Conservation (phyloP, 2,329 filamentous ascomycete species). For the Chrysoporthe austroafricana region DNA sequence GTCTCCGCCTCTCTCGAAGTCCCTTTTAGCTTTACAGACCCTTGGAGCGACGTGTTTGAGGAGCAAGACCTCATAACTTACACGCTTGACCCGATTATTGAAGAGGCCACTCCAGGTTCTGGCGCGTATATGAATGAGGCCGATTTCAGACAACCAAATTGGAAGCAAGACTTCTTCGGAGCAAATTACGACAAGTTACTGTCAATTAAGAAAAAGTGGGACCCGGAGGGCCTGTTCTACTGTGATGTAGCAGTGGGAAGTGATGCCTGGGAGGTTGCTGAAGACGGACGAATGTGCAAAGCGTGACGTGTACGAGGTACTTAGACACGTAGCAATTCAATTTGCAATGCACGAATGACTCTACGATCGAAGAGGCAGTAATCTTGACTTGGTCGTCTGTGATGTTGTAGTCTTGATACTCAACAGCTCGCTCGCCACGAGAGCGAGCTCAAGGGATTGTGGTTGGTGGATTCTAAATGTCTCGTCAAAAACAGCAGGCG, state of each 20-base stretch:
- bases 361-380: background rate
- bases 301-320: constrained; percentile 17
- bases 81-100: constrained; percentile 35
- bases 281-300: constrained; percentile 38
- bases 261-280: constrained; percentile 50
- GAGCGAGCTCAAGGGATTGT: too few relatives aligned
- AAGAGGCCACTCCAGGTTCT: constrained; percentile 42
- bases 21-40: constrained; percentile 31
- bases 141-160: constrained; percentile 52
- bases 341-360: background rate
- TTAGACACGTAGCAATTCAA: background rate
- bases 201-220: constrained; percentile 52
- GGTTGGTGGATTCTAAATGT: too few relatives aligned
- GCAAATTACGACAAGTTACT: constrained; percentile 47
- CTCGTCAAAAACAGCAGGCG: too few relatives aligned
- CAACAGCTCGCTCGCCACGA: too few relatives aligned
- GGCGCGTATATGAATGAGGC: constrained; percentile 58
- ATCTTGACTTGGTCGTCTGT: too few relatives aligned
- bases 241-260: constrained; percentile 54
- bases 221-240: constrained; percentile 51
- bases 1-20: constrained; percentile 39
- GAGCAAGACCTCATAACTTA: constrained; percentile 38
- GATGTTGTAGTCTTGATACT: too few relatives aligned
- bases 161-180: constrained; percentile 52
- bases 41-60: constrained; percentile 34